Evolutionary conservation across 2,329 filamentous ascomycete genomes (phyloP).

Genomic region (Penicillium digitatum): DNA sequence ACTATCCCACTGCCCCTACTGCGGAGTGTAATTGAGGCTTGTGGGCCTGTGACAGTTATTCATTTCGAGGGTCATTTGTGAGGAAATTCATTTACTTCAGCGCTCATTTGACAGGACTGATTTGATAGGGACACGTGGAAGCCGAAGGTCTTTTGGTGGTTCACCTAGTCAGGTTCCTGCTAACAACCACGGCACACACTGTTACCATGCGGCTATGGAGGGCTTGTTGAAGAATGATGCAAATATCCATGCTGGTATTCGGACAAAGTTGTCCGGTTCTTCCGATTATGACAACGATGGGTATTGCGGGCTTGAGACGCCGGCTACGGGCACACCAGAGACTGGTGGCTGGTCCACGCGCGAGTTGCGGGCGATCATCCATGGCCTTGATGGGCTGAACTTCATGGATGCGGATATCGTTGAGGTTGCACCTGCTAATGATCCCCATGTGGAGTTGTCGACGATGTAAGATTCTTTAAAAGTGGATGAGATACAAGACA

Average conservation of each 20-base stretch:
- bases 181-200: conserved; percentile 87
- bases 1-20: conserved; percentile 50
- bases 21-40: conserved; percentile 59
- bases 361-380: conserved; percentile 46
- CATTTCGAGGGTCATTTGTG: conserved; percentile 61
- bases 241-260: conserved; percentile 83
- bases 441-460: conserved; percentile 48
- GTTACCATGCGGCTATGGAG: conserved; percentile 76
- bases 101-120: no score
- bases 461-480: conserved; percentile 35
- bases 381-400: conserved; percentile 50
- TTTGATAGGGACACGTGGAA: conserved; percentile 31
- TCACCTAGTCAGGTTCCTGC: conserved; percentile 70
- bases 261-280: conserved; percentile 73
- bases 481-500: not conserved
- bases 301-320: conserved; percentile 73
- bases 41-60: conserved; percentile 63
- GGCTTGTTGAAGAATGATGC: conserved; percentile 75
- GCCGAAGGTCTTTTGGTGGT: conserved; percentile 84
- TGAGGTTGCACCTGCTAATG: not conserved
- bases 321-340: conserved; percentile 57
- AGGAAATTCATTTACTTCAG: conserved; percentile 5
- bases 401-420: no score
- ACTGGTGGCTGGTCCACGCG: conserved; percentile 60
- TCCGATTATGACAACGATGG: conserved; percentile 82